These are phyloP conservation scores for Heritiera littoralis DNA, from an alignment of 345 rosid genomes.

Conservation along the genomic window DNA sequence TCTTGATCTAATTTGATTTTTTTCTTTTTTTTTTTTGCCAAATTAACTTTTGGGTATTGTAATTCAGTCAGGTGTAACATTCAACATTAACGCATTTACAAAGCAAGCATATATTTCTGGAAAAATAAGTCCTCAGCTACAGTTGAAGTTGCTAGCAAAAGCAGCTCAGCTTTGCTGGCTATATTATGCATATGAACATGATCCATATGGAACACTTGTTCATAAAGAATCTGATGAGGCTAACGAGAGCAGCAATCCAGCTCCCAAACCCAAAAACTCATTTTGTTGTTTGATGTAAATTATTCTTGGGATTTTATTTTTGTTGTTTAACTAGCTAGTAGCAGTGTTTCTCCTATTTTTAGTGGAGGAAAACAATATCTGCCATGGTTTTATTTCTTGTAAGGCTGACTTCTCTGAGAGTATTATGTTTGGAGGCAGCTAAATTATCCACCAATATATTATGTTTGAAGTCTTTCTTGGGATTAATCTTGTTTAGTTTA, in stretches of 20 bases:
- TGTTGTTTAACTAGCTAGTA: too few relatives aligned
- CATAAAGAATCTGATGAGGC: neutral
- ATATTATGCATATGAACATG: neutral
- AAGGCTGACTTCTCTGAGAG: too few relatives aligned
- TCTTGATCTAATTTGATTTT: too few relatives aligned
- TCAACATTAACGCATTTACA: neutral
- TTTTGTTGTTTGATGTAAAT: slow-evolving; percentile 4
- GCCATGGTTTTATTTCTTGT: too few relatives aligned
- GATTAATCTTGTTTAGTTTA: too few relatives aligned
- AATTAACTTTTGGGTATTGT: too few relatives aligned
- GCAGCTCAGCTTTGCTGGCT: slow-evolving; percentile 9
- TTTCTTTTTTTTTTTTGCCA: too few relatives aligned
- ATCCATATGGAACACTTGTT: neutral
- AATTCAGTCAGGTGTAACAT: neutral
- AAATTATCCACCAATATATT: too few relatives aligned
- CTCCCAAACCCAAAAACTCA: neutral
- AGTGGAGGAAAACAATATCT: too few relatives aligned
- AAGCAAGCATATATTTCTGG: neutral
- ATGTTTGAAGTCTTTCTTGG: too few relatives aligned
- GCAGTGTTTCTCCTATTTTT: too few relatives aligned
- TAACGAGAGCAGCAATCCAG: neutral
- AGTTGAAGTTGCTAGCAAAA: neutral
- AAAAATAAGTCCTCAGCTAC: neutral
- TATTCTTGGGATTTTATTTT: neutral
- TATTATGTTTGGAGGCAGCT: too few relatives aligned